Evolutionary conservation across 106 monocot species (phyloP).

Genomic region (Ottelia alismoides): DNA sequence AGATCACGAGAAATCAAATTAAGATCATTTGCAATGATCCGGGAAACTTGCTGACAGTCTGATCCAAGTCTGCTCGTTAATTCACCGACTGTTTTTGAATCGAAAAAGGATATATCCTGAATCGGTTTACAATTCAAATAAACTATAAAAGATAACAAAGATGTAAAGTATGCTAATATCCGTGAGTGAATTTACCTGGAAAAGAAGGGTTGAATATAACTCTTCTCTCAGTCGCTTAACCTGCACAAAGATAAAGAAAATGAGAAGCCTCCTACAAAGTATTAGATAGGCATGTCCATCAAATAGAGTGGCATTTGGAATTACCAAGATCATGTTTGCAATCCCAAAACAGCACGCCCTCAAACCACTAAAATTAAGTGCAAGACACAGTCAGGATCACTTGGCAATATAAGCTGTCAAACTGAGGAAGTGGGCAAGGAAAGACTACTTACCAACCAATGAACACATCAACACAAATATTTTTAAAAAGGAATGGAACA

Average conservation of each 20-base stretch:
- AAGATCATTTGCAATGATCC: constrained; percentile 90
- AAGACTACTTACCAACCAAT: too few species aligned
- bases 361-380: constrained; percentile 70
- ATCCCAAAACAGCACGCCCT: constrained; percentile 80
- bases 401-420: too few species aligned
- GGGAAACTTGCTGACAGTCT: constrained; percentile 98
- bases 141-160: too few species aligned
- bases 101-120: constrained; percentile 84
- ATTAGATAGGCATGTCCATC: background rate
- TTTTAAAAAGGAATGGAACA: too few species aligned
- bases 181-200: constrained; percentile 43
- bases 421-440: too few species aligned
- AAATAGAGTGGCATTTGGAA: background rate
- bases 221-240: constrained; percentile 87
- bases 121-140: too few species aligned
- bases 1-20: constrained; percentile 78
- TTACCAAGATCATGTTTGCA: constrained; percentile 95
- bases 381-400: too few species aligned
- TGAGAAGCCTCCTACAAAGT: background rate
- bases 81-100: constrained; percentile 92
- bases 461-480: too few species aligned
- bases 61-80: constrained; percentile 94
- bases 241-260: constrained; percentile 23
- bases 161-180: too few species aligned
- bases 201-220: constrained; percentile 62